phyloP scores from a whole-genome alignment of 192 early-diverging fungal genomes.

The Lobosporangium transversale region DNA sequence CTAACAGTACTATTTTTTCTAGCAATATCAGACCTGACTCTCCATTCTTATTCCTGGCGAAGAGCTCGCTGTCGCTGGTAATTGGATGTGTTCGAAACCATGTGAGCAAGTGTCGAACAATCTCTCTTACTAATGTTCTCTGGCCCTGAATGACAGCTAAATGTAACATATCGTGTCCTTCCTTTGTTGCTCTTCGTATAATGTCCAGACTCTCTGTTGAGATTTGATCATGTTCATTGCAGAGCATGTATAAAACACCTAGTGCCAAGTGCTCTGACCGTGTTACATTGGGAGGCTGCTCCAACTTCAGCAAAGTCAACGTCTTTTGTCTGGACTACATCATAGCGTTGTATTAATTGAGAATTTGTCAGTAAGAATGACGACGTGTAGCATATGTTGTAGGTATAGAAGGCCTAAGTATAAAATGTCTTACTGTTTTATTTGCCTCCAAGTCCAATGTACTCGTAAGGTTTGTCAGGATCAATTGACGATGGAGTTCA shows the following conservation, averaged over 20 bases:
- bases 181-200: background rate
- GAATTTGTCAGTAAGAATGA: background rate
- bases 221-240: conserved; percentile 17
- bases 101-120: conserved; percentile 27
- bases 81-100: conserved; percentile 4
- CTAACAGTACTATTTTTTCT: too few relatives aligned
- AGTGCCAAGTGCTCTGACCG: conserved; percentile 42
- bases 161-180: conserved; percentile 43
- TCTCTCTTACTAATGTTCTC: conserved; percentile 28
- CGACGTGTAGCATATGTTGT: background rate
- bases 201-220: conserved; percentile 17
- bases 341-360: background rate
- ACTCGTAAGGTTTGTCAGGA: conserved; percentile 7
- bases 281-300: conserved; percentile 26
- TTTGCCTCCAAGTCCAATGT: conserved; percentile 12
- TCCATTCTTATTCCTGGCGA: conserved; percentile 17
- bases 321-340: conserved; percentile 25
- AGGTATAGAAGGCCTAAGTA: background rate
- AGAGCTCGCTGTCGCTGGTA: conserved; percentile 6
- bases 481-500: conserved; percentile 24
- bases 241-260: conserved; percentile 46
- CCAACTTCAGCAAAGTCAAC: conserved; percentile 20
- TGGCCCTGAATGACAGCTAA: conserved; percentile 34
- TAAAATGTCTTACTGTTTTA: conserved; percentile 5
- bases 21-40: conserved; percentile 37